A percentile compares a stretch with the other conserved stretches of the same genome.
Evolutionary conservation across 1,284 basidiomycete genomes (phyloP).

Genomic region (Gomphus sp.): DNA sequence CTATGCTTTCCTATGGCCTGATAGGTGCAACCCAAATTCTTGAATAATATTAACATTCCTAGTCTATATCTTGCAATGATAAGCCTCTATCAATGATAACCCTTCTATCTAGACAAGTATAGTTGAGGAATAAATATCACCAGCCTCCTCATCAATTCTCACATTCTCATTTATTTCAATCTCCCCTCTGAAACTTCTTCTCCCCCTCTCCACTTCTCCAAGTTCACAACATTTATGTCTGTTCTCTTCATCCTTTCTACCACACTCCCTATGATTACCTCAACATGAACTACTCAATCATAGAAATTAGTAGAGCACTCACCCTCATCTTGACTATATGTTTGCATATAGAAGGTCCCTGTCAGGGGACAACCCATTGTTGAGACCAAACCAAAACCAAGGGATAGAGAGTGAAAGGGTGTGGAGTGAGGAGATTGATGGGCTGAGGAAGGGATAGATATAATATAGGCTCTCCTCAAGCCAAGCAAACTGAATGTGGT

Average conservation of each 20-base stretch:
- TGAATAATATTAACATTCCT: neutral
- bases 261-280: slow-evolving; percentile 43
- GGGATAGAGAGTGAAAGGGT: too few relatives aligned
- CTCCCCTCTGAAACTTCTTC: neutral
- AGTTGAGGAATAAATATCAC: slow-evolving; percentile 44
- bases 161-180: neutral
- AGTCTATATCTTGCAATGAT: neutral
- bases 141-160: slow-evolving; percentile 34
- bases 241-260: slow-evolving; percentile 54
- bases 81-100: slow-evolving; percentile 39
- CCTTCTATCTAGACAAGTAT: slow-evolving; percentile 44
- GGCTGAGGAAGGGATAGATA: too few relatives aligned
- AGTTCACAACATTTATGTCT: slow-evolving; percentile 43
- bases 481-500: too few relatives aligned
- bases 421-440: too few relatives aligned
- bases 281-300: slow-evolving; percentile 59
- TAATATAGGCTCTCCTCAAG: too few relatives aligned
- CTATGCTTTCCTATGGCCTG: slow-evolving; percentile 51
- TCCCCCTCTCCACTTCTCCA: neutral
- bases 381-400: too few relatives aligned
- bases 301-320: slow-evolving; percentile 38
- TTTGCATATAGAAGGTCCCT: slow-evolving; percentile 26
- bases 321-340: slow-evolving; percentile 32
- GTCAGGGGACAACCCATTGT: too few relatives aligned
- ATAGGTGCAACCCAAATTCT: slow-evolving; percentile 28